phyloP scores from a whole-genome alignment of 768 basidiomycete genomes.

The Kwoniella dejecticola region DNA sequence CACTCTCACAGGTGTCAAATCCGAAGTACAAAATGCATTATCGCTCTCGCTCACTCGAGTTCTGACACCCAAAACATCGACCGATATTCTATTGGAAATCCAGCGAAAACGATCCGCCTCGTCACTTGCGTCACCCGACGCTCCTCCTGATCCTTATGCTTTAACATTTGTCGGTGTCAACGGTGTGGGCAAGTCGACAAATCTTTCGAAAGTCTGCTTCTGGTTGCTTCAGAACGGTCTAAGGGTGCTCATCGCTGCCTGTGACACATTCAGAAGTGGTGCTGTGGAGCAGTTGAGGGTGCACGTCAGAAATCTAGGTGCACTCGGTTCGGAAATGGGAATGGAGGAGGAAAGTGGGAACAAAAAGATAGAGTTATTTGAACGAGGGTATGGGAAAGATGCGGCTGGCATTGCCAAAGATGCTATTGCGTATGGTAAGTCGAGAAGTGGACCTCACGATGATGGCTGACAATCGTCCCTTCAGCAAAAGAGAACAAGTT shows the following conservation, averaged over 20 bases:
- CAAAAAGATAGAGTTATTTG: conserved; percentile 81
- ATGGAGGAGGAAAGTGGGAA: conserved; percentile 60
- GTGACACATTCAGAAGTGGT: conserved; percentile 94
- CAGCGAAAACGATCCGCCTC: conserved; percentile 71
- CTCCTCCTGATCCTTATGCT: conserved; percentile 73
- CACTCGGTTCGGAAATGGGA: conserved; percentile 64
- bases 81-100: conserved; percentile 92
- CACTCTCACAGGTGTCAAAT: conserved; percentile 67
- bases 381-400: conserved; percentile 97
- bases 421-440: conserved; percentile 82
- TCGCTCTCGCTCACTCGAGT: conserved; percentile 87
- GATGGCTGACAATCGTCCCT: neutral
- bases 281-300: conserved; percentile 97
- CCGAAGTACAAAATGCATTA: conserved; percentile 78
- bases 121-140: conserved; percentile 69
- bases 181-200: conserved; percentile 98
- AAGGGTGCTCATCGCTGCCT: conserved; percentile 92
- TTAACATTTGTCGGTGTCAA: conserved; percentile 98
- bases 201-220: conserved; percentile 96
- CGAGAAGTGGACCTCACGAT: neutral
- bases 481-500: conserved; percentile 84
- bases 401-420: conserved; percentile 98
- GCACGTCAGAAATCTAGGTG: conserved; percentile 89
- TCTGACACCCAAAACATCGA: conserved; percentile 93
- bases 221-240: conserved; percentile 97